Base-by-base conservation (phyloP, 2,329 filamentous ascomycete species). In the Claviceps pusilla region DNA sequence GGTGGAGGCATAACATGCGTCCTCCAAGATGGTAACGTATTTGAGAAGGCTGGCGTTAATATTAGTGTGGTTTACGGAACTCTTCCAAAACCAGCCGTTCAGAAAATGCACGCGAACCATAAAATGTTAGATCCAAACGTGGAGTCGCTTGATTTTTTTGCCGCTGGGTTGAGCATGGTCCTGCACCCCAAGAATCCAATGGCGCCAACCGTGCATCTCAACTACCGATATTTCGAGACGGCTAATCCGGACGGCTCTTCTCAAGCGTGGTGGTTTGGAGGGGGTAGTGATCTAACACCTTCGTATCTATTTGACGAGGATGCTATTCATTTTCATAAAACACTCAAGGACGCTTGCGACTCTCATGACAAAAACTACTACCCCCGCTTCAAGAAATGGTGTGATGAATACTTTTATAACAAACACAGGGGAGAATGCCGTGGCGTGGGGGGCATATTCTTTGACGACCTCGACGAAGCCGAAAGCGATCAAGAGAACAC, bases 211-310 rank as follows among this genome's bases (percentile, higher is more conserved):
- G 93, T 98, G 19, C 93, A 98, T 69, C 78, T 98, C 62, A 98
- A 98, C 75, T 97, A 97, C 76, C 83, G 93, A 55, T 98, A 98
- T 72, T 98, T 98, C 66, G 93, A 98, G 74, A 98, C 93, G 1
- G 86, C 87, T 57, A 86, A 91, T 63, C 80, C 86, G 9, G 85
- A 91, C 62, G 89, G 87, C 47, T 86, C 77, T 60, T 84, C 77
- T 52, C 89, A 91, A 59, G 86, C 89, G 7, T 98, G 93, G 91
- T 98, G 93, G 93, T 98, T 95, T 64, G 93, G 93, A 59, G 93
- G 93, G 51, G 93, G 93, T 55, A 90, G 88, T 53, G 93, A 98
- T 69, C 72, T 98, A 61, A 98, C 93, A 12, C 93, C 93, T 0
- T 83, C 79, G 43, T 98, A 97, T 67, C 80, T 98, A 37, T 97